Percentiles rank a stretch among this genome's conserved stretches.
Conservation (phyloP, 192 early-diverging fungal genomes). For the Coemansia sp. region DNA sequence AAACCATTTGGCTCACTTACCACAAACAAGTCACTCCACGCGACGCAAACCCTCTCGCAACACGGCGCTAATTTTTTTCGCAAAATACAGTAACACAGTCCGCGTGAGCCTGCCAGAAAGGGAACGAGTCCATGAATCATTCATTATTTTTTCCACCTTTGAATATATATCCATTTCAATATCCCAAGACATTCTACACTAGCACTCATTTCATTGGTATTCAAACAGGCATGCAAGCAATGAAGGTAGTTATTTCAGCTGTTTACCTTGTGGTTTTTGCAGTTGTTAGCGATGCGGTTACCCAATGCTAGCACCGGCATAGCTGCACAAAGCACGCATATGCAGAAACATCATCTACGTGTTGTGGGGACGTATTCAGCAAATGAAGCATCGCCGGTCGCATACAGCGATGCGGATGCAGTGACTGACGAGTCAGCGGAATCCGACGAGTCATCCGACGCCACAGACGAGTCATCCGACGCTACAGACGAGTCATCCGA, state of each 20-base stretch:
- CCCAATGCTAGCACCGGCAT: not conserved
- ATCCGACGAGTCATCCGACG: not conserved
- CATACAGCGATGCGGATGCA: not conserved
- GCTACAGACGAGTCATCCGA: not conserved
- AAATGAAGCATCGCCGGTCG: not conserved
- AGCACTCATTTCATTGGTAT: not conserved
- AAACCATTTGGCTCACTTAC: no score
- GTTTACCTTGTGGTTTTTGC: not conserved
- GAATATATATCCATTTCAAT: not conserved
- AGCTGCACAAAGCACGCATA: not conserved
- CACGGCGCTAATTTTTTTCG: no score
- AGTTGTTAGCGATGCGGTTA: not conserved
- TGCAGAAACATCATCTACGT: not conserved
- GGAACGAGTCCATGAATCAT: not conserved
- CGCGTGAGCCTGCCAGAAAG: not conserved
- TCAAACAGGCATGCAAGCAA: not conserved
- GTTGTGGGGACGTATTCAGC: not conserved
- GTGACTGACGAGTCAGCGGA: not conserved
- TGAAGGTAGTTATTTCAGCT: conserved; percentile 6
- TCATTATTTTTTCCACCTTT: not conserved
- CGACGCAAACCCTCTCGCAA: no score
- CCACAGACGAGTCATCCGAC: not conserved
- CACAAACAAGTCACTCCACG: no score
- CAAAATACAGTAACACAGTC: no score
- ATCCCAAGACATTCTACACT: not conserved